Base-by-base conservation (phyloP, 495 filamentous ascomycete genomes). In the Stereocaulon alpinum region DNA sequence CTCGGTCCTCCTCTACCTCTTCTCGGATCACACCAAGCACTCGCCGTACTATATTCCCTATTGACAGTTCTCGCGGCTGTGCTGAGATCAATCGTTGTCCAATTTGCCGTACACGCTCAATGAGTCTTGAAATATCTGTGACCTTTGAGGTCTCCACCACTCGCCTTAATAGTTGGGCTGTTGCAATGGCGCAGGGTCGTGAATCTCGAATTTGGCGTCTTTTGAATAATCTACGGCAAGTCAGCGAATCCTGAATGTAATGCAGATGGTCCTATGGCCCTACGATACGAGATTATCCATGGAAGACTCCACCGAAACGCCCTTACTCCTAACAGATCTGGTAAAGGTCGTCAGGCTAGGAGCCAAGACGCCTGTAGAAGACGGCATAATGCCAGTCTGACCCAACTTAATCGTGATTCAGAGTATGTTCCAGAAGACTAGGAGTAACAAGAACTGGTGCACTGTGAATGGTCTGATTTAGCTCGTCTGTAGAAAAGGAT, bases 21-120 rank as follows among this genome's bases (percentile, higher is more conserved):
- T 96, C 92, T 27, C 93, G 83, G 63, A 98, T 90, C 52, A 97
- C 77, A 41, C 89, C 90, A 22, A 98, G 74, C 18, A 96, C 86
- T 58, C 93, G 85, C 56, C 92, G 80, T 34, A 95, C 88, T 65
- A 97, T 87, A 64, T 97, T 98, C 49, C 92, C 92, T 27, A 96
- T 90, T 4, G 87, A 89, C 66, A 94, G 82, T 72, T 96, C 93
- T 18, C 85, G 77, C 15, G 93, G 92, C 61, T 93, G 89, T 12
- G 93, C 90, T 41, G 83, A 78, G 40, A 83, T 82, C 41, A 98
- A 77, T 52, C 81, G 79, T 58, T 80, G 78, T 34, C 92, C 93
- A 43, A 90, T 81, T 47, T 78, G 76, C 59, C 87, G 85, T 58
- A 97, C 81, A 48, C 85, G 82, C 56, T 85, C 78, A 34, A 96